These are phyloP conservation scores for Metschnikowia bowlesiae DNA, from an alignment of 805 yeast genomes.

Conservation along the genomic window DNA sequence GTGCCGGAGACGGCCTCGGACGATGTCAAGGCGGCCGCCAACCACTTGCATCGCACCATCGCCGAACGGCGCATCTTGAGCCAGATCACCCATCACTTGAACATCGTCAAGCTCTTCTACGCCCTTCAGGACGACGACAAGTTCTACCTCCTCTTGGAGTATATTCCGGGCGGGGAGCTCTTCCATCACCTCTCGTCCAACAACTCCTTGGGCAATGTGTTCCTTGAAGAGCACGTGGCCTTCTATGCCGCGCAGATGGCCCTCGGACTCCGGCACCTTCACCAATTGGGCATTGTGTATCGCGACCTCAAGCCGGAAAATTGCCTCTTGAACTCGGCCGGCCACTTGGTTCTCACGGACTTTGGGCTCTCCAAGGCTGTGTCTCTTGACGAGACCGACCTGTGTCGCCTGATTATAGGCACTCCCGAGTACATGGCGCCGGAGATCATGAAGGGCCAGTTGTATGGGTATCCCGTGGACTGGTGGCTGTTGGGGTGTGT, in stretches of 20 bases:
- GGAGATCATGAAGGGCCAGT: conserved; percentile 46
- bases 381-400: conserved; percentile 40
- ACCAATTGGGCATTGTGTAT: conserved; percentile 75
- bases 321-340: conserved; percentile 70
- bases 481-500: conserved; percentile 49
- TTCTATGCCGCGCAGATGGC: conserved; percentile 80
- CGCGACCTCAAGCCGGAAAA: conserved; percentile 90
- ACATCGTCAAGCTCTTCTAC: conserved; percentile 41
- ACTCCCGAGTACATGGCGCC: conserved; percentile 85
- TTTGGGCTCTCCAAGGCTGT: conserved; percentile 64
- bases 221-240: conserved; percentile 63
- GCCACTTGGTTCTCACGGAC: conserved; percentile 80
- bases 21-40: conserved; percentile 8
- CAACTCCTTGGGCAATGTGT: conserved; percentile 36
- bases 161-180: conserved; percentile 43
- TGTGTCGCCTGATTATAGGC: conserved; percentile 45
- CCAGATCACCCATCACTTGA: conserved; percentile 39
- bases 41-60: conserved; percentile 16
- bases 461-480: conserved; percentile 48
- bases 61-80: conserved; percentile 17
- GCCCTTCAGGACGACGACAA: conserved; percentile 44
- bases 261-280: conserved; percentile 71
- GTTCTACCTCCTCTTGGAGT: conserved; percentile 41
- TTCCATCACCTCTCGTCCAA: conserved; percentile 36
- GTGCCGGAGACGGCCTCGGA: conserved; percentile 1